These are phyloP conservation scores for Gynochthodes officinalis DNA, from an alignment of 257 asterid genomes.

Conservation along the genomic window DNA sequence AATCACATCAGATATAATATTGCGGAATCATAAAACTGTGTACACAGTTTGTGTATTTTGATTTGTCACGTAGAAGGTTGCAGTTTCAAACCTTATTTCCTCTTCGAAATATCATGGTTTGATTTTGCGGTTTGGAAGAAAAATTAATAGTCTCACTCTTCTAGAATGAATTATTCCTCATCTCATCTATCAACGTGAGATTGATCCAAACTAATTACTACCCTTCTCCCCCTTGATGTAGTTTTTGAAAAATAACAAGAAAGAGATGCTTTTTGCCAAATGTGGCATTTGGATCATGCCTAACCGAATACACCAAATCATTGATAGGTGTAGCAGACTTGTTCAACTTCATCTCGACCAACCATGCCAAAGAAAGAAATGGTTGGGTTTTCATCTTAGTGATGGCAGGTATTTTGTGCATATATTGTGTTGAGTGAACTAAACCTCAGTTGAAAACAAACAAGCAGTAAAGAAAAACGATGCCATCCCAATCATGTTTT, in stretches of 20 bases:
- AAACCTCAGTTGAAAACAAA: slow-evolving; percentile 8
- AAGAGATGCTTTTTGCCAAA: neutral
- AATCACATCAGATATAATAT: neutral
- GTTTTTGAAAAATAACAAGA: neutral
- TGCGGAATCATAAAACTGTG: neutral
- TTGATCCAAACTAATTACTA: neutral
- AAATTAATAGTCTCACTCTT: no score
- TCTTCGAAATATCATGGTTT: no score
- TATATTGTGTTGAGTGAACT: slow-evolving; percentile 9
- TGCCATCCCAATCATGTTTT: neutral
- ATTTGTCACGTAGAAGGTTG: no score
- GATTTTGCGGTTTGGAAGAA: no score
- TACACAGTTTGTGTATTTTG: no score
- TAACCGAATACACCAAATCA: slow-evolving; percentile 2
- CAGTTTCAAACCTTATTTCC: no score
- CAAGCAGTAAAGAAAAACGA: neutral
- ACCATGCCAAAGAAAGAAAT: slow-evolving; percentile 11
- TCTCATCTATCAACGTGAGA: neutral
- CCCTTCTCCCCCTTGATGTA: neutral
- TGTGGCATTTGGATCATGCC: neutral
- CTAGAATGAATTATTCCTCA: no score
- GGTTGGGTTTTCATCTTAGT: neutral
- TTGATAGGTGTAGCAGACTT: slow-evolving; percentile 3
- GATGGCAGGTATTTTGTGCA: neutral
- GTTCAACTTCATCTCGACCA: slow-evolving; percentile 10